A percentile compares a stretch with the other conserved stretches of the same genome.
These are phyloP conservation scores for Aspergillus tubingensis DNA, from an alignment of 2,329 filamentous ascomycete species.

Conservation along the genomic window DNA sequence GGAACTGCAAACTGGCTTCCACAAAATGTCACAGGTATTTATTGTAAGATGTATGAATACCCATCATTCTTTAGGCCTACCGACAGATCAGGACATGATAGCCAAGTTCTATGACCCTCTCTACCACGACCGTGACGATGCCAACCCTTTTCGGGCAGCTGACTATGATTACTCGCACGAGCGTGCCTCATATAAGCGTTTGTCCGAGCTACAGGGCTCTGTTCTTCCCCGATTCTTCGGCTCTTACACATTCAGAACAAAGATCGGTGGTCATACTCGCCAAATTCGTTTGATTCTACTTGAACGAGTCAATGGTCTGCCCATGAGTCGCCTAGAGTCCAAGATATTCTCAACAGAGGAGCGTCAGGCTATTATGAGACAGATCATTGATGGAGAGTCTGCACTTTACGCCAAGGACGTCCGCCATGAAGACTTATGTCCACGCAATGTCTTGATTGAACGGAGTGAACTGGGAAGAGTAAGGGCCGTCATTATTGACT, in stretches of 20 bases:
- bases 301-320: neutral
- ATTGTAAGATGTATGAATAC: neutral
- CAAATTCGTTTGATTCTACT: neutral
- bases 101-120: slow-evolving; percentile 5
- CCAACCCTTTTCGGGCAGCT: neutral
- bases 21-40: neutral
- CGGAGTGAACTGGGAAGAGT: neutral
- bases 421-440: neutral
- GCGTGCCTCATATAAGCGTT: neutral
- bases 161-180: slow-evolving; percentile 8
- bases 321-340: neutral
- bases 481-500: neutral
- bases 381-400: neutral
- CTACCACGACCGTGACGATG: neutral
- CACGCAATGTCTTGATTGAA: neutral
- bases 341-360: neutral
- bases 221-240: slow-evolving; percentile 3
- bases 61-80: neutral
- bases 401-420: neutral
- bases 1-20: neutral
- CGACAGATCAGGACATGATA: slow-evolving; percentile 1
- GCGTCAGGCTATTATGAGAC: neutral
- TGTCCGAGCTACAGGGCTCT: neutral
- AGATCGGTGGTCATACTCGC: neutral
- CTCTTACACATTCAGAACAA: neutral